Evolutionary conservation across 768 basidiomycete species (phyloP).

Genomic region (Kwoniella mangroviensis): DNA sequence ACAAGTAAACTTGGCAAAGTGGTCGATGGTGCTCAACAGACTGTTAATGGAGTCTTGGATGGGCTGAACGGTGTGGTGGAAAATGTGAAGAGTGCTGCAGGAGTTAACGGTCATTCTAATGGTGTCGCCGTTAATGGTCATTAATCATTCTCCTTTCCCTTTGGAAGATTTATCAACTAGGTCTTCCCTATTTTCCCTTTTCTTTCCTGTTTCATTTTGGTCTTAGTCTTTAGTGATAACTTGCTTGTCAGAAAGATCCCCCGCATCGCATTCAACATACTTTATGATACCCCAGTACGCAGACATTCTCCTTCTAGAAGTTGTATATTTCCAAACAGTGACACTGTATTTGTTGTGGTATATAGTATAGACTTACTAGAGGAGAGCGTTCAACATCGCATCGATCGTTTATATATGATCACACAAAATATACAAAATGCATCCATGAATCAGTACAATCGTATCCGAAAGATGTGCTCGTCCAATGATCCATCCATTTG

Average conservation of each 20-base stretch:
- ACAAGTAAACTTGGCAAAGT: conserved; percentile 15
- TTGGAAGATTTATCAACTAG: conserved; percentile 30
- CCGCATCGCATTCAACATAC: conserved; percentile 20
- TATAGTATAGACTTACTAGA: conserved; percentile 15
- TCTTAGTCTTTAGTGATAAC: background rate
- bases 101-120: conserved; percentile 16
- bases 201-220: background rate
- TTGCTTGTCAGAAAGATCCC: conserved; percentile 1
- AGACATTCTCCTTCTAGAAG: conserved; percentile 19
- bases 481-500: background rate
- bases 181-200: conserved; percentile 12
- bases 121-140: conserved; percentile 30
- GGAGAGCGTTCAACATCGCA: conserved; percentile 35
- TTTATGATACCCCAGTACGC: background rate
- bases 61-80: conserved; percentile 32
- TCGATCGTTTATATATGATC: conserved; percentile 1
- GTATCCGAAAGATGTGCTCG: background rate
- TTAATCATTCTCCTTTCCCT: background rate
- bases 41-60: conserved; percentile 28
- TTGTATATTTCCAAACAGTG: conserved; percentile 1
- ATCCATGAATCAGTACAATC: background rate
- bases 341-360: background rate
- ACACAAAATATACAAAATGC: background rate
- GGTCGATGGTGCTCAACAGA: conserved; percentile 11
- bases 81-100: conserved; percentile 21